Evolutionary conservation across 495 filamentous ascomycete species (phyloP), one percentile per base, ranked within the genome.

Genomic region (Penicillium pulvis): DNA sequence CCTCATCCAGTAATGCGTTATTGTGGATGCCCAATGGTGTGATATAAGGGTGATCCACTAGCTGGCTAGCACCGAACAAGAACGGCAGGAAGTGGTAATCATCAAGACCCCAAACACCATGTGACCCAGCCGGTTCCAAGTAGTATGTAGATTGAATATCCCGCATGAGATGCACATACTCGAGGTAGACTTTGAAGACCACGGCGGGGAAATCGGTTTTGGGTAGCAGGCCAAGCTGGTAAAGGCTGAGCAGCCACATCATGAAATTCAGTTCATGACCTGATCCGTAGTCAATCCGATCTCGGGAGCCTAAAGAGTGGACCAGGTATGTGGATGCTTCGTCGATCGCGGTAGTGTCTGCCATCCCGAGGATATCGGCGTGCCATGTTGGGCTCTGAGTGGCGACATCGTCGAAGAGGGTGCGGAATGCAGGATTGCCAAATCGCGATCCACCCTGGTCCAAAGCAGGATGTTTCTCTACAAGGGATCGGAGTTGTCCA

Each of bases 31-130:
- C 82, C 51, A 90, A 75, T 2, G 94, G 94, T 0, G 92, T 93
- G 45, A 99, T 87, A 70, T 89, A 93, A 0, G 87, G 85, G 68
- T 98, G 94, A 53, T 88, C 83, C 4, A 94, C 80, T 24, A 99
- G 84, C 74, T 99, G 92, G 8, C 92, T 90, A 3, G 93, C 95
- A 11, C 94, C 94, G 67, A 97, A 94, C 49, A 99, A 87, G 77
- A 98, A 99, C 0, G 94, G 91, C n/a, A 94, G 75, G 75, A 98
- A 98, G 39, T 86, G 91, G 74, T 99, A 95, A 76, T 99, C 94
- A 71, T 99, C 94, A 41, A 99, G 77, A 36, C 93, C 93, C 93
- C 93, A 97, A 48, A 97, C 93, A 17, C 93, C 93, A 70, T 97
- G 93, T 42, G 91, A 95, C 17, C 93, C 94, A 8, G 94, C 94